A percentile compares a stretch with the other conserved stretches of the same genome.
Conservation (phyloP, 352 stramenopile genomes). For the Phytophthora foliorum region DNA sequence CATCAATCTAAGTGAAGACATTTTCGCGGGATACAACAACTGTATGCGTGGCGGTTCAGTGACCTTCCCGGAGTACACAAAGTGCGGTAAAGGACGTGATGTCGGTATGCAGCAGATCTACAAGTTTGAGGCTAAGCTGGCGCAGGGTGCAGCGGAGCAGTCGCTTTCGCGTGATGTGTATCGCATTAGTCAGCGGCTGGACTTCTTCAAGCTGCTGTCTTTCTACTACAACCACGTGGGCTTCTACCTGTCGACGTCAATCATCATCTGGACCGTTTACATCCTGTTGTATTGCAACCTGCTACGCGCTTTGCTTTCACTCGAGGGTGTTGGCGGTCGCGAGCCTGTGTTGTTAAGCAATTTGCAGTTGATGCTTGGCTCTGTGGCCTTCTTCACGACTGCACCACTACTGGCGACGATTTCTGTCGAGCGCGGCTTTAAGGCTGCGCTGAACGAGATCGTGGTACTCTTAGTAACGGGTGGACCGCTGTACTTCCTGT, state of each 20-base stretch:
- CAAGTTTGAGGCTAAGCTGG: conserved; percentile 99
- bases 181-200: conserved; percentile 96
- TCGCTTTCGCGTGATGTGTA: conserved; percentile 99
- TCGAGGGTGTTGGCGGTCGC: conserved; percentile 94
- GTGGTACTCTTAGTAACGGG: conserved; percentile 97
- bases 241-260: conserved; percentile 98
- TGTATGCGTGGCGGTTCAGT: conserved; percentile 96
- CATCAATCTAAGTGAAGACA: conserved; percentile 99
- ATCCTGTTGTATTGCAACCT: conserved; percentile 98
- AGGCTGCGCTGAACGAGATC: conserved; percentile 93
- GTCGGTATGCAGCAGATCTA: conserved; percentile 99
- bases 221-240: conserved; percentile 99
- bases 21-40: conserved; percentile 99
- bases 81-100: conserved; percentile 99
- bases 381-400: conserved; percentile 97
- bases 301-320: conserved; percentile 92
- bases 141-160: conserved; percentile 97
- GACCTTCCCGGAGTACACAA: conserved; percentile 99
- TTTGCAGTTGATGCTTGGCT: conserved; percentile 97
- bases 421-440: conserved; percentile 98
- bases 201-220: conserved; percentile 98
- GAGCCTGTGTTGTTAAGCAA: conserved; percentile 95
- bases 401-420: conserved; percentile 98
- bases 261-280: conserved; percentile 99
- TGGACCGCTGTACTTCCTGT: conserved; percentile 99